Base-by-base conservation (phyloP, 2,329 filamentous ascomycete species). In the Alternaria alternata region DNA sequence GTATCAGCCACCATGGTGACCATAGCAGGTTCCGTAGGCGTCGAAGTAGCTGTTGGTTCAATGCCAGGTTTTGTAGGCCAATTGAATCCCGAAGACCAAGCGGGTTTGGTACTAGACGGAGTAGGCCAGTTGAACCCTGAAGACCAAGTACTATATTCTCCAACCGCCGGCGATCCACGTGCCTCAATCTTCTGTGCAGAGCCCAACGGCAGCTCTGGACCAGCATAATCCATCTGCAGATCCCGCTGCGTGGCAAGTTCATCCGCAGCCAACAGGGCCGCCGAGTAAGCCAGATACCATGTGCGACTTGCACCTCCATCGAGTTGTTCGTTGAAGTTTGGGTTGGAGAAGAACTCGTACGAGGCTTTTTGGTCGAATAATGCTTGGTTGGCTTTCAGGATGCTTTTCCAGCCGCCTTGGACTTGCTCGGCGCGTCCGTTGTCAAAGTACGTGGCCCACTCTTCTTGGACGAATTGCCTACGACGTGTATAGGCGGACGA, bases 311-410 rank as follows among this genome's bases (percentile, higher is more conserved):
- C 93, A 5, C 95, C 95, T 2, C 93, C 92, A 79, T 98, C 92
- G 32, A 96, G 77, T 84, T 86, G 90, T 32, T 79, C 81, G 70
- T 93, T 84, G 73, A 97, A 97, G 32, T 84, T 81, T 1, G 81
- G 74, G 64, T 86, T 81, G 1, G 84, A 84, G 76, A 99, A 97
- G 79, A 93, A 96, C 2, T 86, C 77, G 84, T 88, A 97, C 11
- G 91, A 87, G 4, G 85, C 81, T 54, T 78, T 77, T 0, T 94
- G 89, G 72, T 96, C 87, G 51, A 94, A 84, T 9, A 94, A 88
- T 0, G 92, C 93, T 51, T 92, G 86, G 75, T 95, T 98, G 30
- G 89, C 92, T 71, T 90, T 94, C 24, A 98, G 79, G 28, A 98
- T 89, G 1, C 93, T 91, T 76, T 86, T 91, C 95, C 95, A 98